Conservation (phyloP, 257 asterid genomes). For the Gentiana straminea region DNA sequence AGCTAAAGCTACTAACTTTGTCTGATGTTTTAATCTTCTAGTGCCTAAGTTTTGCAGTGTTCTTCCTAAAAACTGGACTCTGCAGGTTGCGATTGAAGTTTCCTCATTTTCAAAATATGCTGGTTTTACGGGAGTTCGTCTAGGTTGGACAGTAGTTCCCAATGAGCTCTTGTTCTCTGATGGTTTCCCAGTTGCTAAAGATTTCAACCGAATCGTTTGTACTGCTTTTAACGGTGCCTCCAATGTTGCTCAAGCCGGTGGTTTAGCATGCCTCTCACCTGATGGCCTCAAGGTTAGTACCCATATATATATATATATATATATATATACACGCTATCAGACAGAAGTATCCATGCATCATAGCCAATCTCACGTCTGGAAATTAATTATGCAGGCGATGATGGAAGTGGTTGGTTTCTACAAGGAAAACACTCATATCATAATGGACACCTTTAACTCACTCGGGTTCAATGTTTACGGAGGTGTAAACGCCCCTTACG, state of each 20-base stretch:
- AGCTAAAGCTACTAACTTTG: too few relatives aligned
- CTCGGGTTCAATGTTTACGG: slow-evolving; percentile 59
- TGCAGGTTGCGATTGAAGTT: slow-evolving; percentile 83
- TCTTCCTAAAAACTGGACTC: too few relatives aligned
- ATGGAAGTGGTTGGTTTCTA: slow-evolving; percentile 49
- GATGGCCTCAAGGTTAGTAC: slow-evolving; percentile 58
- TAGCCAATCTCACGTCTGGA: too few relatives aligned
- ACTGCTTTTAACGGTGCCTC: slow-evolving; percentile 93
- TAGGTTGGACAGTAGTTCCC: slow-evolving; percentile 93
- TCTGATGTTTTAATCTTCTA: too few relatives aligned
- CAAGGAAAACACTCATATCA: slow-evolving; percentile 60
- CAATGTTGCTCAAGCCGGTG: slow-evolving; percentile 81
- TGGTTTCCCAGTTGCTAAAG: slow-evolving; percentile 68
- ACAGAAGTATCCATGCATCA: too few relatives aligned
- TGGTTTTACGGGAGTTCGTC: slow-evolving; percentile 89
- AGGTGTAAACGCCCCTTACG: slow-evolving; percentile 78
- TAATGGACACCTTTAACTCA: slow-evolving; percentile 56
- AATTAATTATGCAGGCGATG: slow-evolving; percentile 26
- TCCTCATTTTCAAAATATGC: slow-evolving; percentile 90
- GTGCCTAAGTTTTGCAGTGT: too few relatives aligned
- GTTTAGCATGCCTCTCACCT: slow-evolving; percentile 57
- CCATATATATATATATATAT: too few relatives aligned
- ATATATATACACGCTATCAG: too few relatives aligned
- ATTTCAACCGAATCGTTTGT: slow-evolving; percentile 59
- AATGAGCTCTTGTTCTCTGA: slow-evolving; percentile 57